A percentile compares a stretch with the other conserved stretches of the same genome.
These are phyloP conservation scores for Calonectria pseudoturangicola DNA, from an alignment of 2,329 filamentous ascomycete genomes.

Conservation along the genomic window DNA sequence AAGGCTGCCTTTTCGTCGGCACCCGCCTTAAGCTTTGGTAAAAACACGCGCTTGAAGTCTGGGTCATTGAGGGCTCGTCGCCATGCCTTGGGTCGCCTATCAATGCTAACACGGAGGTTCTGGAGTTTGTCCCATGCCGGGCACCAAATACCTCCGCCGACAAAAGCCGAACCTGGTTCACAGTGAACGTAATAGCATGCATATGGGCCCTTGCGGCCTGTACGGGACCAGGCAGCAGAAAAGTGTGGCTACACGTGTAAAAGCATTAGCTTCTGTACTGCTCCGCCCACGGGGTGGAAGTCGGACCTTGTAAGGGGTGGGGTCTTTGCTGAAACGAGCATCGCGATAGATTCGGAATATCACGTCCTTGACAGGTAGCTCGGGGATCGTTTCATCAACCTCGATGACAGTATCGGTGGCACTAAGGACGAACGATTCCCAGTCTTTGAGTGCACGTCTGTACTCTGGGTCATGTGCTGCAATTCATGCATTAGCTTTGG, in stretches of 20 bases:
- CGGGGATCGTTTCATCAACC: conserved; percentile 87
- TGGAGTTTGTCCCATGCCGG: conserved; percentile 82
- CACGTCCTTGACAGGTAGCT: conserved; percentile 89
- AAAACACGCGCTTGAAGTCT: conserved; percentile 78
- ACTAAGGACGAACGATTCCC: conserved; percentile 84
- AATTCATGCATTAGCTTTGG: background rate
- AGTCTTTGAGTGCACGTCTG: conserved; percentile 85
- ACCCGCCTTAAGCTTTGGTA: conserved; percentile 64
- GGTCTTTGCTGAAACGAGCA: conserved; percentile 88
- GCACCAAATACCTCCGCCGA: conserved; percentile 89
- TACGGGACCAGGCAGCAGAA: conserved; percentile 90
- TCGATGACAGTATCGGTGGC: conserved; percentile 82
- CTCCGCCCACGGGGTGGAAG: background rate
- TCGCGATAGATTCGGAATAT: conserved; percentile 93
- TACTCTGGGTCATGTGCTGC: conserved; percentile 88
- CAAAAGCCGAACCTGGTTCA: conserved; percentile 81
- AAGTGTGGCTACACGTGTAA: conserved; percentile 79
- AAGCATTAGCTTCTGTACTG: conserved; percentile 48
- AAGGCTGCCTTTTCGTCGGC: conserved; percentile 73
- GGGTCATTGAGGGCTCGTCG: conserved; percentile 79
- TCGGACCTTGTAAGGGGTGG: conserved; percentile 88
- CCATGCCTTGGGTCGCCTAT: conserved; percentile 81
- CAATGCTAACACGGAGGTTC: conserved; percentile 83
- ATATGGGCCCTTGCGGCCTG: conserved; percentile 90
- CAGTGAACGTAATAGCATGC: conserved; percentile 92